Evolutionary conservation across 139 green algal species (phyloP), one percentile per base, ranked within the genome.

Genomic region (Tetratostichococcus sp.): DNA sequence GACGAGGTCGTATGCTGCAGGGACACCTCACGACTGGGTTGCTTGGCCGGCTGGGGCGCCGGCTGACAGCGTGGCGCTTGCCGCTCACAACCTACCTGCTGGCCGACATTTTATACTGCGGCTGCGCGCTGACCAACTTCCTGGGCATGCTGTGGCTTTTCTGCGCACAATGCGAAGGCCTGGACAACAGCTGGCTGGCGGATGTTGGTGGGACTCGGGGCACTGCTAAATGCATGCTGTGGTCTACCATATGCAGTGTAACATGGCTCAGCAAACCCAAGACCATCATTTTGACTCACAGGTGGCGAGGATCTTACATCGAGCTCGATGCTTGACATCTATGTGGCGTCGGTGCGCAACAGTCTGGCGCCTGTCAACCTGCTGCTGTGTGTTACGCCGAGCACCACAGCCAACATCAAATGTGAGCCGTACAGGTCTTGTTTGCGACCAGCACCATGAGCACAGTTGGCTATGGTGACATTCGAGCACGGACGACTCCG

Each of bases 391-490:
- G n/a, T n/a, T n/a, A n/a, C n/a, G n/a, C n/a, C n/a, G n/a, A n/a
- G n/a, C n/a, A n/a, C n/a, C n/a, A n/a, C n/a, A n/a, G n/a, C n/a
- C n/a, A n/a, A n/a, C n/a, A n/a, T n/a, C n/a, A n/a, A n/a, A n/a
- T n/a, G n/a, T n/a, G n/a, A n/a, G n/a, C 30, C 31, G 6, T 71
- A 22, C 30, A 71, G 21, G 25, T 77, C 5, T 34, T 71, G 21
- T 77, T 77, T 71, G 72, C 72, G 14, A 77, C 65, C 32, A 65
- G 58, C 1, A 77, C 59, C 22, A 77, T 77, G 59, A 35, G 42
- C 58, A 77, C 72, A 31, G 72, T 77, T 3, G 72, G 71, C 23
- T 74, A 74, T 74, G 69, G 69, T 33, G 69, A 74, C 58, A 43
- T 65, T 0, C 16, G 26, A 23, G 34, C 69, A 17, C 57, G 11